Base-by-base conservation (phyloP, 345 rosid species). In the Salix koriyanagi region DNA sequence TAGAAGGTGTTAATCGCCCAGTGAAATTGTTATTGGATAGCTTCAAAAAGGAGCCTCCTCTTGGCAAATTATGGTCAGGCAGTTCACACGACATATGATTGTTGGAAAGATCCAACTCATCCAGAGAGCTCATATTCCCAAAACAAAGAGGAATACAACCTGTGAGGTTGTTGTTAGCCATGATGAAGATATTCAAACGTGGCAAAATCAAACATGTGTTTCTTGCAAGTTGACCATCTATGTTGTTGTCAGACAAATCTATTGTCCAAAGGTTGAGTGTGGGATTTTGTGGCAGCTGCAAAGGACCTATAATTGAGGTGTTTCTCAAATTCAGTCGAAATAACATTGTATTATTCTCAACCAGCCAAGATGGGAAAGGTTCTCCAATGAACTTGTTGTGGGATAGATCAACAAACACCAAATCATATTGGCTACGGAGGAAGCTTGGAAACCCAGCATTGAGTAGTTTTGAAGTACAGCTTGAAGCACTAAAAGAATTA, bases 111-210 rank as follows among this genome's bases (percentile, higher is more conserved):
- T 83, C 86, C 7, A 82, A 67, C 1, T 26, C n/a, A 6, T 4
- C 1, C 5, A 78, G 5, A 2, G 5, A 0, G 5, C 21, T 60
- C 75, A 77, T 15, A 39, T 60, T 42, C 21, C 79, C 81, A 0
- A 80, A 12, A 1, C 76, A 83, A 13, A 69, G 5, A 28, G 85
- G 86, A 11, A 85, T 73, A 8, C 44, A 19, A 30, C 83, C 86
- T 62, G 34, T 11, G 2, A 80, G 26, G 11, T 5, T 50, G 72
- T 80, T 85, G 0, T 1, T 5, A 12, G 75, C 73, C 70, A 85
- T n/a, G 14, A 5, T 21, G 13, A 83, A 21, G 5, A 0, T 0
- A 0, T 0, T 0, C 14, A 85, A n/a, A 60, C 30, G 3, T 1
- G 81, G 84, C 23, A 76, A 65, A 0, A 16, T 13, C 6, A 60